These are phyloP conservation scores for Trichoderma sp. DNA, from an alignment of 2,329 filamentous ascomycete species.

Conservation along the genomic window DNA sequence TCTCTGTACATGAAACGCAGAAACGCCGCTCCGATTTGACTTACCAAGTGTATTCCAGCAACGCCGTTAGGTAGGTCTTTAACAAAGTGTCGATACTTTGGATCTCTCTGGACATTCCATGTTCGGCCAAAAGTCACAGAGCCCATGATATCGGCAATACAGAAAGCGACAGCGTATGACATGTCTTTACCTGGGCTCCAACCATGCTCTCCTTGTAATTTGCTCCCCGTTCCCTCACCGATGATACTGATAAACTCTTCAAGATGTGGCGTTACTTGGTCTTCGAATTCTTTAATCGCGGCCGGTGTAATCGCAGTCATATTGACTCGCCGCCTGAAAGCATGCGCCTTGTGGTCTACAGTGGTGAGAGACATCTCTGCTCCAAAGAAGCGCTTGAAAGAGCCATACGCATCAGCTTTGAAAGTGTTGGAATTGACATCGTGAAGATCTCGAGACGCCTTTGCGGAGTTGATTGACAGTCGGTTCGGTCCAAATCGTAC, in stretches of 20 bases:
- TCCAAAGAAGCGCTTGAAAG: slow-evolving; percentile 23
- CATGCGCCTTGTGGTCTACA: slow-evolving; percentile 21
- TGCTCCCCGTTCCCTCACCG: slow-evolving; percentile 8
- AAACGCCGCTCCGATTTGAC: not conserved
- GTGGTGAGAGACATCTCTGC: slow-evolving; percentile 25
- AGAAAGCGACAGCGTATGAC: slow-evolving; percentile 20
- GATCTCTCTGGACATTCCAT: slow-evolving; percentile 23
- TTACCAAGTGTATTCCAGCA: slow-evolving; percentile 21
- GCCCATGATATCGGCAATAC: slow-evolving; percentile 25
- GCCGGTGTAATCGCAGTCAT: slow-evolving; percentile 21
- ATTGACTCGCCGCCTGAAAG: slow-evolving; percentile 23
- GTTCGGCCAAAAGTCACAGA: slow-evolving; percentile 24
- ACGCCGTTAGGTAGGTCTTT: slow-evolving; percentile 23
- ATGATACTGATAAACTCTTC: slow-evolving; percentile 19
- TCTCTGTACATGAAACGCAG: not conserved
- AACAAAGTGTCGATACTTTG: slow-evolving; percentile 17
- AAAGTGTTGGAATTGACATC: slow-evolving; percentile 20
- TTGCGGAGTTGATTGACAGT: slow-evolving; percentile 22
- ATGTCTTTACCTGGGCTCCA: slow-evolving; percentile 22
- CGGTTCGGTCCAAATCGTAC: slow-evolving; percentile 23
- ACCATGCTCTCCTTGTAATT: slow-evolving; percentile 10
- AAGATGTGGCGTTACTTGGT: slow-evolving; percentile 18
- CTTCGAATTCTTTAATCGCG: slow-evolving; percentile 21
- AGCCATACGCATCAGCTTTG: slow-evolving; percentile 18
- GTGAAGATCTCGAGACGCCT: slow-evolving; percentile 16